Conservation (phyloP, 805 yeast genomes). For the Saccharomycopsis sp. region DNA sequence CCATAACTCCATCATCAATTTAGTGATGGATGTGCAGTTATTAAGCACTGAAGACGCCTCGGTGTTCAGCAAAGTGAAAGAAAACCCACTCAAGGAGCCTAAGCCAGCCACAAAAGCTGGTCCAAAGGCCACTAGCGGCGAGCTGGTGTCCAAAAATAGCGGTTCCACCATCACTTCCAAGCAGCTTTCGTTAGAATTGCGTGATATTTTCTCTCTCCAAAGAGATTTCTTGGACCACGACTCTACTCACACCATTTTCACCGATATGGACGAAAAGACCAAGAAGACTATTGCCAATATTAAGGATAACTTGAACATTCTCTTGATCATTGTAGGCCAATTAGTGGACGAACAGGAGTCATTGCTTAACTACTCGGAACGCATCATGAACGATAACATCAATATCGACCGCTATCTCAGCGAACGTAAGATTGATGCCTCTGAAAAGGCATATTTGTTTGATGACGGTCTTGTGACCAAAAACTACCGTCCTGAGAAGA, state of each 20-base stretch:
- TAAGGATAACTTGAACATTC: slow-evolving; percentile 30
- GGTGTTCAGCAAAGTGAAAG: slow-evolving; percentile 57
- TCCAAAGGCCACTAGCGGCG: too few species aligned
- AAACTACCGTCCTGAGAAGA: slow-evolving; percentile 21
- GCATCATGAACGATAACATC: slow-evolving; percentile 71
- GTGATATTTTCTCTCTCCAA: not conserved
- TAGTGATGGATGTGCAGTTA: slow-evolving; percentile 63
- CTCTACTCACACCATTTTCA: slow-evolving; percentile 30
- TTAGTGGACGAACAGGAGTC: slow-evolving; percentile 66
- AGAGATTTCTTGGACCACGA: slow-evolving; percentile 23
- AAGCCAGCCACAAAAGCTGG: not conserved
- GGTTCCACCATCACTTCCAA: too few species aligned
- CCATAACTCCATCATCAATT: slow-evolving; percentile 51
- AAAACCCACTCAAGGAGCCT: slow-evolving; percentile 25
- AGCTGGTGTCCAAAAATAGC: too few species aligned
- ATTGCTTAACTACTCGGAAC: slow-evolving; percentile 63
- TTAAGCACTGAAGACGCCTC: slow-evolving; percentile 71
- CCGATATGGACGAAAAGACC: slow-evolving; percentile 28
- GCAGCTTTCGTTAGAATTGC: too few species aligned
- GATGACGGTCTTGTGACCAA: slow-evolving; percentile 22
- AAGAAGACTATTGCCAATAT: slow-evolving; percentile 30
- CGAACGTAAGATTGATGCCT: slow-evolving; percentile 34
- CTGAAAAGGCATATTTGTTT: slow-evolving; percentile 23
- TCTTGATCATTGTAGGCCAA: slow-evolving; percentile 41
- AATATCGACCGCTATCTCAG: slow-evolving; percentile 48